phyloP scores from a whole-genome alignment of 331 rosid genomes.

The Malus hybrid region DNA sequence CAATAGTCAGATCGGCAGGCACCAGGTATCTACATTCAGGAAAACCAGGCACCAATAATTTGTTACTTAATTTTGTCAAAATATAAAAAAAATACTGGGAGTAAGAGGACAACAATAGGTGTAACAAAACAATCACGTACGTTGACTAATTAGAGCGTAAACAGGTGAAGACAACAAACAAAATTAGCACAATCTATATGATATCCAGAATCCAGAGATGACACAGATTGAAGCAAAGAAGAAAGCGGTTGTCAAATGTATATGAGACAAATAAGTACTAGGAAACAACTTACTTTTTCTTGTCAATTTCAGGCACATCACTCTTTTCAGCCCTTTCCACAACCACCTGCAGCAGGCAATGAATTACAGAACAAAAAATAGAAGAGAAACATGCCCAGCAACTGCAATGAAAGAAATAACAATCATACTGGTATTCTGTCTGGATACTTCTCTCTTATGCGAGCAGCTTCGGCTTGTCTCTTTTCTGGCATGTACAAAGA shows the following conservation, averaged over 20 bases:
- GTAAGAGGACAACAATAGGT: not conserved
- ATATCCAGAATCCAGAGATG: not conserved
- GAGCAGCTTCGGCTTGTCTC: slow-evolving; percentile 83
- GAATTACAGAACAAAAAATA: slow-evolving; percentile 14
- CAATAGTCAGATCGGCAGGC: slow-evolving; percentile 77
- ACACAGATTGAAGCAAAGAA: not conserved
- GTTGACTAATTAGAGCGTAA: not conserved
- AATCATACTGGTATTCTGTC: slow-evolving; percentile 71
- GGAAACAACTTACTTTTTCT: slow-evolving; percentile 58
- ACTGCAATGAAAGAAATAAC: not conserved
- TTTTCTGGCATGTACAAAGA: slow-evolving; percentile 41
- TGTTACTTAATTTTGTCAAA: not conserved
- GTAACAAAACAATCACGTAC: not conserved
- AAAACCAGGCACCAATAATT: not conserved
- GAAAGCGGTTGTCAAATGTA: not conserved
- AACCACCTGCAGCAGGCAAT: slow-evolving; percentile 48
- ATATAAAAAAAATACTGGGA: not conserved
- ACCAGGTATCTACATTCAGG: slow-evolving; percentile 66
- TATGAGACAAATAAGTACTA: not conserved
- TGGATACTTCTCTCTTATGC: slow-evolving; percentile 73
- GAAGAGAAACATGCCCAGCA: not conserved
- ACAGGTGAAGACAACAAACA: not conserved
- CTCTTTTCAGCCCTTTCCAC: slow-evolving; percentile 84
- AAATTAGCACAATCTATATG: not conserved
- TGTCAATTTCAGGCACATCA: slow-evolving; percentile 77